phyloP scores from a whole-genome alignment of 1,139 yeast species.

The Diutina siamensis region DNA sequence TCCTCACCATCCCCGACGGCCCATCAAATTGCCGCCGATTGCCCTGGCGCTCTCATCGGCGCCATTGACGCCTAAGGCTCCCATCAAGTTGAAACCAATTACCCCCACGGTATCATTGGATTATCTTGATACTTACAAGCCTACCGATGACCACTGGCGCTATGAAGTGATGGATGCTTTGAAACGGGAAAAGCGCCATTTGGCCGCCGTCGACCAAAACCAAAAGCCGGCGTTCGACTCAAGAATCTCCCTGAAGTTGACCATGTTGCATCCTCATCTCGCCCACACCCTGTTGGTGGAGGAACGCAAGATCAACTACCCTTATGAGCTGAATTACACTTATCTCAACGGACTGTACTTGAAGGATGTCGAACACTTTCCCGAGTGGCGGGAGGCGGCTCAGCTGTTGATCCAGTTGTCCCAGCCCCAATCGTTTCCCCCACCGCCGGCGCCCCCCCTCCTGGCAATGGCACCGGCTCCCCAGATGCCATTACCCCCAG shows the following conservation, averaged over 20 bases:
- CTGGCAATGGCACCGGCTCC: neutral
- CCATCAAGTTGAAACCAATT: conserved; percentile 13
- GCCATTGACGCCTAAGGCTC: conserved; percentile 3
- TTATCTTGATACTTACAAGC: conserved; percentile 37
- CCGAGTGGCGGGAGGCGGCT: conserved; percentile 39
- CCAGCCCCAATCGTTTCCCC: conserved; percentile 11
- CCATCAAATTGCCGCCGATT: neutral
- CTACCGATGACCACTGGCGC: conserved; percentile 38
- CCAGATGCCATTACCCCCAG: neutral
- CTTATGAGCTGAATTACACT: conserved; percentile 44
- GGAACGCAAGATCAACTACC: conserved; percentile 37
- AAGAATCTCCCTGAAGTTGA: conserved; percentile 26
- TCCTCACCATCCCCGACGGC: no score
- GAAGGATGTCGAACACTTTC: conserved; percentile 33
- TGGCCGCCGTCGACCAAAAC: conserved; percentile 18
- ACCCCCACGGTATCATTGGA: conserved; percentile 35
- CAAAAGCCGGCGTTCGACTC: conserved; percentile 32
- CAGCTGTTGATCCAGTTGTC: conserved; percentile 32
- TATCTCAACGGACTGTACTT: conserved; percentile 35
- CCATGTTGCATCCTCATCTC: neutral
- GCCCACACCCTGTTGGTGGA: conserved; percentile 3
- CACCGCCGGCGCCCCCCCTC: conserved; percentile 6
- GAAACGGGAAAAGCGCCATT: conserved; percentile 16
- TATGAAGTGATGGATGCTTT: conserved; percentile 30
- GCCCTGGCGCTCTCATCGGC: conserved; percentile 1